Evolutionary conservation across 441 rosid genomes (phyloP), one percentile per base, ranked within the genome.

Genomic region (Omphalea diandra): DNA sequence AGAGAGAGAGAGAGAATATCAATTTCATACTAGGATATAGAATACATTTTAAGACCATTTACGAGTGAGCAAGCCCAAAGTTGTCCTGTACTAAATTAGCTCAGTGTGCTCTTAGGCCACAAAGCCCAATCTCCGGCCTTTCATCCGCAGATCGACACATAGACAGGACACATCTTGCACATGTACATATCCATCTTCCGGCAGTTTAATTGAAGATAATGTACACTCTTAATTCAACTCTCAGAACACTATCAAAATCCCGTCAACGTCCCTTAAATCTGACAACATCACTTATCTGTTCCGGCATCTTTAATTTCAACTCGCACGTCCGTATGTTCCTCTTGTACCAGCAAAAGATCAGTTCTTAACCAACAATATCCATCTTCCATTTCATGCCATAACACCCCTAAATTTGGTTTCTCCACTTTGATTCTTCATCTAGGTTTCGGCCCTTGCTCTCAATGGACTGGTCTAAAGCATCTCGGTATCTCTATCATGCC

Each of bases 391-490:
- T 71, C 82, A 27, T 63, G 22, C 50, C 74, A 54, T 63, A 79
- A 76, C 81, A 43, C 74, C 52, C 44, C 75, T 32, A 79, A 68
- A 59, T 63, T 73, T 61, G 63, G 77, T 8, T 68, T 64, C 52
- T 75, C 83, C 26, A 56, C 73, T 58, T 70, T 67, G 76, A 66
- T 76, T 64, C 75, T 84, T 69, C 83, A 71, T 3, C 20, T 80
- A 85, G 85, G 89, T 71, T 56, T 79, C 9, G 53, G 68, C 67
- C 73, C 72, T 68, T 83, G 83, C 59, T 83, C 89, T 59, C 85
- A 76, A 1, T 85, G 93, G 88, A 80, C 31, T 81, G 91, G 95
- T 73, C 50, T 87, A 59, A 89, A 84, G 87, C 88, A 81, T 77
- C 70, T 91, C 77, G 85, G 87, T 67, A 67, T 85, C 69, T 82